Evolutionary conservation across 305 asterid species (phyloP).

Genomic region (Plantago lanceolata): DNA sequence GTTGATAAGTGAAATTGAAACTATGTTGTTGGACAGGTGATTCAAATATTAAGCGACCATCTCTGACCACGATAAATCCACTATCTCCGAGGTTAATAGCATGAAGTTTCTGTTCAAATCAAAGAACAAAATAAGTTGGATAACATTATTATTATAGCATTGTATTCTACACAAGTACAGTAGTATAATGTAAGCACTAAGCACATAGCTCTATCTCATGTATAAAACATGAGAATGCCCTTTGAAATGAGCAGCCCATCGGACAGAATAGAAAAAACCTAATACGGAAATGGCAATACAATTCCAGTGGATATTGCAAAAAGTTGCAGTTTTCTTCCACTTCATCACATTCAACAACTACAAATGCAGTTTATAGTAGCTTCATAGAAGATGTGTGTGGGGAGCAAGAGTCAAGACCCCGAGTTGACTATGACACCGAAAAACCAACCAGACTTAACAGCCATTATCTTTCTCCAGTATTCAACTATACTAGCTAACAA

Average conservation of each 20-base stretch:
- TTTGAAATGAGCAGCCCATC: neutral
- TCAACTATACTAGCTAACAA: neutral
- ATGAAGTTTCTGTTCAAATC: conserved; percentile 47
- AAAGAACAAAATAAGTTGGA: conserved; percentile 5
- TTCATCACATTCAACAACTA: too few relatives aligned
- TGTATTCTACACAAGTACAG: neutral
- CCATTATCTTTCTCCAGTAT: conserved; percentile 4
- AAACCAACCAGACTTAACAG: neutral
- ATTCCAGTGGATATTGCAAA: too few relatives aligned
- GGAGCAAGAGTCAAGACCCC: too few relatives aligned
- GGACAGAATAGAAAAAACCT: too few relatives aligned
- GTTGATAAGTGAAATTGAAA: conserved; percentile 78
- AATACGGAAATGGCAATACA: too few relatives aligned
- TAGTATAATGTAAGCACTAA: neutral
- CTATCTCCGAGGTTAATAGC: conserved; percentile 95
- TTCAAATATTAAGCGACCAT: conserved; percentile 51
- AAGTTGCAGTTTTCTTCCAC: too few relatives aligned
- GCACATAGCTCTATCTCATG: neutral
- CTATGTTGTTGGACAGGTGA: conserved; percentile 80
- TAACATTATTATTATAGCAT: neutral
- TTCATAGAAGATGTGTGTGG: too few relatives aligned
- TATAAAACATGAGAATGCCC: neutral
- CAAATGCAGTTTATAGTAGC: too few relatives aligned
- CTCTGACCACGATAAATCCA: conserved; percentile 70
- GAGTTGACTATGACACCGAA: neutral